Conservation (phyloP, 2,329 filamentous ascomycete genomes). For the Trichoderma hamatum region DNA sequence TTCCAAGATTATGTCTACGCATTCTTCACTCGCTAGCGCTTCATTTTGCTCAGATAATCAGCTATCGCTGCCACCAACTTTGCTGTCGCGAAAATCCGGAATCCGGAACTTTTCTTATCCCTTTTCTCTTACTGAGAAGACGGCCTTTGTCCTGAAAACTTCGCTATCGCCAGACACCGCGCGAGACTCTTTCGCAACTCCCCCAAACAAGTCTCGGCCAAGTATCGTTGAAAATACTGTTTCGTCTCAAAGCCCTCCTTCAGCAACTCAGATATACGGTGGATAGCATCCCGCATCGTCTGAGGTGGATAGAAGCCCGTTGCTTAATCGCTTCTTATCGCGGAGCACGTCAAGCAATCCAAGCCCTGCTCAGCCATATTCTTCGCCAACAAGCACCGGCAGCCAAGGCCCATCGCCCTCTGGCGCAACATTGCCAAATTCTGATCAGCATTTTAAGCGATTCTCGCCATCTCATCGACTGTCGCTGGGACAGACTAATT, state of each 20-base stretch:
- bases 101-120: slow-evolving; percentile 35
- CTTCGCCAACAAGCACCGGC: not conserved
- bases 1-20: slow-evolving; percentile 26
- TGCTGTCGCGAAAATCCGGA: not conserved
- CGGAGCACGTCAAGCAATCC: slow-evolving; percentile 15
- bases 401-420: slow-evolving; percentile 1
- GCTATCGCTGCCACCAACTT: slow-evolving; percentile 4
- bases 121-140: slow-evolving; percentile 21
- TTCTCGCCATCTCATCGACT: not conserved
- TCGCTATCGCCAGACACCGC: not conserved
- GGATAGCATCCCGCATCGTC: slow-evolving; percentile 25
- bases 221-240: not conserved
- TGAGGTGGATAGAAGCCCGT: slow-evolving; percentile 21
- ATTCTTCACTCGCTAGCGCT: slow-evolving; percentile 24
- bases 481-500: not conserved
- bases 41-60: slow-evolving; percentile 13
- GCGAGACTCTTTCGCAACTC: not conserved
- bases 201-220: slow-evolving; percentile 1
- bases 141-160: not conserved
- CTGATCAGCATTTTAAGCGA: slow-evolving; percentile 12
- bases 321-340: slow-evolving; percentile 8
- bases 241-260: slow-evolving; percentile 3
- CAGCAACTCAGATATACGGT: slow-evolving; percentile 17
- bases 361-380: not conserved
- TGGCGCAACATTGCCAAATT: slow-evolving; percentile 15